Evolutionary conservation across 345 rosid genomes (phyloP).

Genomic region (Aquilaria malaccensis): DNA sequence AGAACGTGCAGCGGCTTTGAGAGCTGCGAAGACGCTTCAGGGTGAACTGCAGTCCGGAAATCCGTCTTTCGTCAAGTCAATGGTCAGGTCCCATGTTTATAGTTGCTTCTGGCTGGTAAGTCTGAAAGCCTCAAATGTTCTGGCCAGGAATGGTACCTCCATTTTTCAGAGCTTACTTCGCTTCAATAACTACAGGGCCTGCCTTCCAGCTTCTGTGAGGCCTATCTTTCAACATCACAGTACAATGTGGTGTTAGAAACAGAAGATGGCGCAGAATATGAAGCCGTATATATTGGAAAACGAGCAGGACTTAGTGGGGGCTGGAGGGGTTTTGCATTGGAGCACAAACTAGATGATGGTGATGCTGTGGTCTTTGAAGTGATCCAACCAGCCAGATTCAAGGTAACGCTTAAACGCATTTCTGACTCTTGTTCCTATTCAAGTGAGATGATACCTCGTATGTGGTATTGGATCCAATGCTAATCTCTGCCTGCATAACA

Average conservation of each 20-base stretch:
- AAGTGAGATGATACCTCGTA: neutral
- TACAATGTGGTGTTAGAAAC: conserved; percentile 24
- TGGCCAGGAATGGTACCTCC: neutral
- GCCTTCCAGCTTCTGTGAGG: conserved; percentile 31
- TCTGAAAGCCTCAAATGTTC: neutral
- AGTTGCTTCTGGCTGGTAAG: conserved; percentile 73
- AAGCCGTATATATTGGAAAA: conserved; percentile 21
- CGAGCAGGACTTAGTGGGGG: conserved; percentile 44
- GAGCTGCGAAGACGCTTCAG: conserved; percentile 41
- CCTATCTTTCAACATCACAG: conserved; percentile 24
- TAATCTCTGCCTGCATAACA: neutral
- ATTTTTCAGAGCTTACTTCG: neutral
- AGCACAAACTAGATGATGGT: conserved; percentile 38
- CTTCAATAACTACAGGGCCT: conserved; percentile 25
- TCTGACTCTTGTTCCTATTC: neutral
- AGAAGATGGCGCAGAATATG: conserved; percentile 26
- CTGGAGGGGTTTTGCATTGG: conserved; percentile 46
- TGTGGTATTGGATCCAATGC: neutral
- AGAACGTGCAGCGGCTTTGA: conserved; percentile 28
- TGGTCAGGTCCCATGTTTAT: conserved; percentile 71
- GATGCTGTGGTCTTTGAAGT: conserved; percentile 41
- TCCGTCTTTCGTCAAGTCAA: conserved; percentile 55
- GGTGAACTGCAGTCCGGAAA: conserved; percentile 24
- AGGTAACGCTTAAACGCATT: conserved; percentile 13
- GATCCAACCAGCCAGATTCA: conserved; percentile 24